Base-by-base conservation (phyloP, 345 rosid species). In the Limnanthes douglasii region DNA sequence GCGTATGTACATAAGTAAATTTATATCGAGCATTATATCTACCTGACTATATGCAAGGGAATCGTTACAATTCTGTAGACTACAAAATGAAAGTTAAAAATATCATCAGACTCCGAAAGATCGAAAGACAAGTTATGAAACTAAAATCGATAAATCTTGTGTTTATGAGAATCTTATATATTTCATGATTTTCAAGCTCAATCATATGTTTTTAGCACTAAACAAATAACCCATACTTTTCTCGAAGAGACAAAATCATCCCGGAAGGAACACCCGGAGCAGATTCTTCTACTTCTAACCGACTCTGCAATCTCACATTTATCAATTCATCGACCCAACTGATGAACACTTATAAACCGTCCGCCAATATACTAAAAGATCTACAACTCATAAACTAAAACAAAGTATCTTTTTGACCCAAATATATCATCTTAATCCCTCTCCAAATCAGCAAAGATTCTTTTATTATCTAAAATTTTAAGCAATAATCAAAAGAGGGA, bases 371-470 rank as follows among this genome's bases (percentile, higher is more conserved):
- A n/a, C n/a, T n/a, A n/a, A n/a, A n/a, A n/a, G n/a, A n/a, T n/a
- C n/a, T n/a, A n/a, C n/a, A n/a, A n/a, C n/a, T n/a, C n/a, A n/a
- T n/a, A n/a, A n/a, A n/a, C n/a, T n/a, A n/a, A n/a, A n/a, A n/a
- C n/a, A 18, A 31, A 27, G 15, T 32, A 84, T 92, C 85, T 75
- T 77, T 77, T 77, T 12, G 96, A 64, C 41, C 82, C 78, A 53
- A 84, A 80, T 18, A 84, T 59, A 32, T 79, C 95, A 37, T 84
- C 98, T 42, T 84, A 95, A 3, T 90, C 98, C 36, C 84, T 94
- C 43, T 80, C 98, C 15, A 79, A 56, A 31, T 84, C 98, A 35
- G 66, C 85, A 41, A 74, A 90, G 48, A 70, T 65, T 67, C 94
- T 75, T 72, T 77, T 84, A 46, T 11, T 56, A 42, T 80, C 94